Conservation (phyloP, 176 grass and related monocot species). For the Carex parvula region DNA sequence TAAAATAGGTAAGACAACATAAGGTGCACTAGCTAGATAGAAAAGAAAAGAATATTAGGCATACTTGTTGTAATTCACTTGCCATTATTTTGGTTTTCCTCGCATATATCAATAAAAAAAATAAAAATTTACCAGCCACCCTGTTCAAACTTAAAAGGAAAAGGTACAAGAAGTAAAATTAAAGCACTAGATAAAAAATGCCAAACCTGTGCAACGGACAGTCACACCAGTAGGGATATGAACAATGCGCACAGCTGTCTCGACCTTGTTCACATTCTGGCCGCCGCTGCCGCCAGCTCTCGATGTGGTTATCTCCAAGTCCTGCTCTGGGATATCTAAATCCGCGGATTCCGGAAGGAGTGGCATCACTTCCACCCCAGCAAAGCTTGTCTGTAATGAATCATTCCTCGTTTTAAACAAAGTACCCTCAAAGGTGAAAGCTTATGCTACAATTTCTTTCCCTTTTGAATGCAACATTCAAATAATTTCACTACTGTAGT, state of each 20-base stretch:
- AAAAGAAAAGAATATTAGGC: background rate
- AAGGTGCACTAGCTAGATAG: background rate
- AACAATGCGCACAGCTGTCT: conserved; percentile 91
- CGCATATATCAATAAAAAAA: background rate
- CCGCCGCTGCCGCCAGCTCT: conserved; percentile 96
- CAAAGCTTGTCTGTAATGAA: conserved; percentile 76
- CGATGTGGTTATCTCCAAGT: conserved; percentile 82
- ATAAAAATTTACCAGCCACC: background rate
- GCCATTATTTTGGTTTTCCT: background rate
- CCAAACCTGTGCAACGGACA: conserved; percentile 80
- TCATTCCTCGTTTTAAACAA: background rate
- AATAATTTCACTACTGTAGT: background rate
- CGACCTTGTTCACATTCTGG: conserved; percentile 98
- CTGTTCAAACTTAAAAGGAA: background rate
- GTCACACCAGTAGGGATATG: conserved; percentile 91
- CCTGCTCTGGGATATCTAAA: conserved; percentile 94
- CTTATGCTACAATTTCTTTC: background rate
- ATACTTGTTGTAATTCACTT: background rate
- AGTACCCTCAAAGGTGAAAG: background rate
- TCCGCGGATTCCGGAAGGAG: conserved; percentile 72
- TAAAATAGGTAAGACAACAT: background rate
- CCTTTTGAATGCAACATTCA: background rate
- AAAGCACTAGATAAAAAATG: background rate
- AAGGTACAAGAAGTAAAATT: background rate
- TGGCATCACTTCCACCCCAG: conserved; percentile 94